Base-by-base conservation (phyloP, 2,329 filamentous ascomycete genomes). In the Raffaelea ambrosiae region DNA sequence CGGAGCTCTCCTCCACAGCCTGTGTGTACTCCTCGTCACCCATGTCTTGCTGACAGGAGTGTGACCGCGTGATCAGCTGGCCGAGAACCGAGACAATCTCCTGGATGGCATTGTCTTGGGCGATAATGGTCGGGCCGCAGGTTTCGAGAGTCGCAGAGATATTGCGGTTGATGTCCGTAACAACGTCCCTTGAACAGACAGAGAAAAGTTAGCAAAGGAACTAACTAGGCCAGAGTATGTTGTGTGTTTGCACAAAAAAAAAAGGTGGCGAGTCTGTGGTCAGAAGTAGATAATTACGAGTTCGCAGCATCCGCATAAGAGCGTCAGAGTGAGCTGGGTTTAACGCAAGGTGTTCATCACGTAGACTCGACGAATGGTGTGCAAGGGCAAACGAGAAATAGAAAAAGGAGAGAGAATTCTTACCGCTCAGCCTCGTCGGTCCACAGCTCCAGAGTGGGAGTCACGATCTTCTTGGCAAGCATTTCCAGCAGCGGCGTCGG, bases 251-350 rank as follows among this genome's bases (percentile, higher is more conserved):
- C 26, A 29, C 7, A 42, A 22, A 18, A 44, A 16, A 35, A 29
- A 21, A 33, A 48, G 21, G 36, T 31, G 33, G 8, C 19, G 21
- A 26, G 40, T 43, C 36, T 5, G 50, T 14, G 40, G 52, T 70
- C 68, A 73, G 69, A 67, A 61, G 63, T 67, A 66, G 73, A 73
- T 66, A 72, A 69, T 20, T 22, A 79, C 84, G 88, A 73, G 70
- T 94, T 93, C 83, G 83, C 88, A 88, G 86, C 88, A 95, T 82
- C 71, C 81, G 81, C 86, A 81, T 70, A 72, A 71, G 72, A 78
- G 87, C 83, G 84, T 97, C 86, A 87, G 88, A 95, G 90, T 96
- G 91, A 96, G 90, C 90, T 96, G 90, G 89, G 91, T 91, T 79
- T 91, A 90, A 90, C 88, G 87, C 82, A 80, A 72, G 68, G 73